A percentile compares a stretch with the other conserved stretches of the same genome.
Conservation (phyloP, 106 monocot species). For the Acorus calamus region DNA sequence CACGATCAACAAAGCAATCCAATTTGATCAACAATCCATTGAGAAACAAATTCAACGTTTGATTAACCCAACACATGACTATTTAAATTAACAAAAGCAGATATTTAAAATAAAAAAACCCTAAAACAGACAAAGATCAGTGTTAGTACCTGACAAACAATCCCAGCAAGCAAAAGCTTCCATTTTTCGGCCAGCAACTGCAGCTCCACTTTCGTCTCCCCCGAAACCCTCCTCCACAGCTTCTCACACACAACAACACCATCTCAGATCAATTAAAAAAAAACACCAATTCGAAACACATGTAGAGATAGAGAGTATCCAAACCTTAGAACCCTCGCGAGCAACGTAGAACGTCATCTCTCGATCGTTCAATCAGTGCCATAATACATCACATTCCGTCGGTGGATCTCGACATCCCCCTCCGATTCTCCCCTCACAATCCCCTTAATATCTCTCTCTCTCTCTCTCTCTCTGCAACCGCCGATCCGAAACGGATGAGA, state of each 20-base stretch:
- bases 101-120: neutral
- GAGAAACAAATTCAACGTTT: no score
- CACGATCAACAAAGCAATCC: no score
- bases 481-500: no score
- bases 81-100: neutral
- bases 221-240: slow-evolving; percentile 21
- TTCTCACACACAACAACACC: neutral
- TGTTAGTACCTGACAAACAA: slow-evolving; percentile 15
- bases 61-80: no score
- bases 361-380: no score
- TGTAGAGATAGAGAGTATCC: neutral
- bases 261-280: neutral
- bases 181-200: slow-evolving; percentile 17
- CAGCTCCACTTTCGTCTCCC: slow-evolving; percentile 14
- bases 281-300: neutral
- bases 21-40: no score
- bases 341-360: slow-evolving; percentile 24
- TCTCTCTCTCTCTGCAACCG: no score
- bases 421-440: no score
- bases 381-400: no score
- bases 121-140: neutral
- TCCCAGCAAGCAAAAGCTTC: slow-evolving; percentile 15
- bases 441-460: no score
- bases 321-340: slow-evolving; percentile 29
- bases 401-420: no score